phyloP scores from a whole-genome alignment of 371 early-diverging fungal genomes.

The Lichtheimia hyalospora region DNA sequence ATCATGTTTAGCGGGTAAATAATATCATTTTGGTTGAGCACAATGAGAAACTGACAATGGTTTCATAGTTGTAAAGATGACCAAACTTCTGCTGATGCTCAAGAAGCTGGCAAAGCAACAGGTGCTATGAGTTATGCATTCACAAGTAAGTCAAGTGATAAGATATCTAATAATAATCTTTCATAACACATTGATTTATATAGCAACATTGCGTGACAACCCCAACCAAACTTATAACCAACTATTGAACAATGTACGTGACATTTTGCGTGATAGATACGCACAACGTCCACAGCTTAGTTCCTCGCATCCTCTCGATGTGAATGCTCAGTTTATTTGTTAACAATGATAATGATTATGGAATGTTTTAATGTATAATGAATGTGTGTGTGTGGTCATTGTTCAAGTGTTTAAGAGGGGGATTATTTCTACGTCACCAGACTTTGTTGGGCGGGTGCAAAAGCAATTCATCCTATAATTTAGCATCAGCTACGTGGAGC shows the following conservation, averaged over 20 bases:
- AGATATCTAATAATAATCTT: constrained; percentile 2
- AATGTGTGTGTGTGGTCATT: no score
- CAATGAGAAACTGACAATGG: background rate
- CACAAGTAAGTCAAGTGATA: constrained; percentile 51
- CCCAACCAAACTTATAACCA: constrained; percentile 72
- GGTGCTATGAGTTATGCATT: constrained; percentile 92
- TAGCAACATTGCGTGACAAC: constrained; percentile 56
- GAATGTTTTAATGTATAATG: no score
- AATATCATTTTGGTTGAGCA: background rate
- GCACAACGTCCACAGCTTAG: constrained; percentile 83
- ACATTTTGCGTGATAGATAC: constrained; percentile 71
- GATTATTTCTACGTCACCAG: no score
- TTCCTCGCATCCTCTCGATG: constrained; percentile 70
- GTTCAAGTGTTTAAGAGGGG: no score
- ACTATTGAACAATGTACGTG: constrained; percentile 70
- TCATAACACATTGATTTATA: no score
- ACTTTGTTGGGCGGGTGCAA: no score
- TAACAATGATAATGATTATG: background rate
- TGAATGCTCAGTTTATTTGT: constrained; percentile 9
- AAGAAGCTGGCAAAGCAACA: constrained; percentile 49
- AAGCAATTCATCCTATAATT: no score
- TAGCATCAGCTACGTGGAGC: no score
- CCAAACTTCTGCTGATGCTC: constrained; percentile 89
- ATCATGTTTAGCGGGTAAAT: constrained; percentile 78
- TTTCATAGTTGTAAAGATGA: constrained; percentile 73